phyloP scores from a whole-genome alignment of 305 asterid species.

The Fraxinus angustifolia region DNA sequence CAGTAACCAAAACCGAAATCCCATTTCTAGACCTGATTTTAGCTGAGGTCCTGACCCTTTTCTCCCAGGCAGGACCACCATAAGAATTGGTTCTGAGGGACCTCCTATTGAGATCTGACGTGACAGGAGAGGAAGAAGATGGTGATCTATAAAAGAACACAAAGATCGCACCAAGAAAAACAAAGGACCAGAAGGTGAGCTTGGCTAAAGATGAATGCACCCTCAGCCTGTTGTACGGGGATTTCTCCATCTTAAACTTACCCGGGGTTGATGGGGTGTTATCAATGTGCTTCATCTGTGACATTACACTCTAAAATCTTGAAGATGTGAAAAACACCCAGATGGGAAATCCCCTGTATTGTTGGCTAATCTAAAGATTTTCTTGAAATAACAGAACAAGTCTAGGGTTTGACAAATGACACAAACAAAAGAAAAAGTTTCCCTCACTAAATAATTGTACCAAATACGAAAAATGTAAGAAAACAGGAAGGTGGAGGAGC shows the following conservation, averaged over 20 bases:
- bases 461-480: not conserved
- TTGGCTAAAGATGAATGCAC: conserved; percentile 20
- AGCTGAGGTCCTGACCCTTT: conserved; percentile 16
- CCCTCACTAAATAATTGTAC: not conserved
- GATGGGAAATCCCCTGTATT: not conserved
- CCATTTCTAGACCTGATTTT: conserved; percentile 16
- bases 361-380: conserved; percentile 23
- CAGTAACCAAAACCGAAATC: conserved; percentile 25
- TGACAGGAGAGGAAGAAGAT: conserved; percentile 1
- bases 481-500: not conserved
- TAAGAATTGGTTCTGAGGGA: conserved; percentile 3
- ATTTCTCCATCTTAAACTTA: conserved; percentile 32
- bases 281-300: conserved; percentile 59
- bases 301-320: not conserved
- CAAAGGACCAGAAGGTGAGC: conserved; percentile 27
- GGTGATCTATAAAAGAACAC: conserved; percentile 25
- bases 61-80: conserved; percentile 17
- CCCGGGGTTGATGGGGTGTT: conserved; percentile 49
- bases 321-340: not conserved
- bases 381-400: conserved; percentile 9
- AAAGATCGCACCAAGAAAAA: conserved; percentile 14
- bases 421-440: not conserved
- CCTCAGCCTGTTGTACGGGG: conserved; percentile 19
- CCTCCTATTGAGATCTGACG: conserved; percentile 19
- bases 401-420: not conserved